Evolutionary conservation across 306 rosid genomes (phyloP).

Genomic region (Prunus mume): DNA sequence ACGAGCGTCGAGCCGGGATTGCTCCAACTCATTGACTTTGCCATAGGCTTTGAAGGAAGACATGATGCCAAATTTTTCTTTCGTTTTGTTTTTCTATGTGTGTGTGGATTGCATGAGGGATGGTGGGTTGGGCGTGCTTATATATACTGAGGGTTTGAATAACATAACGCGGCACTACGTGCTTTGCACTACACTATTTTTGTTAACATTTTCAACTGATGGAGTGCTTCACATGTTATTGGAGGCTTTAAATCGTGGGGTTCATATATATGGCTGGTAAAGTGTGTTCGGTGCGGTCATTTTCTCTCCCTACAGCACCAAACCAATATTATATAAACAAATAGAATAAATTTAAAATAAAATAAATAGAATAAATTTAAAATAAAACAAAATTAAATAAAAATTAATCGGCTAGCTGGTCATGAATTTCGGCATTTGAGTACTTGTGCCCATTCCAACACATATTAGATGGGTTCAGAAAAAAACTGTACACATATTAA

Average conservation of each 20-base stretch:
- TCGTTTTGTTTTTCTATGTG: neutral
- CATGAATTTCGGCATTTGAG: too few species aligned
- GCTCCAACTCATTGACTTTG: slow-evolving; percentile 55
- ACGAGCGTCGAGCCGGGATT: slow-evolving; percentile 40
- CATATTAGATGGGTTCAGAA: too few species aligned
- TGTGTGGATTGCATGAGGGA: neutral
- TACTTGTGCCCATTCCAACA: too few species aligned
- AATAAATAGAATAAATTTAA: neutral
- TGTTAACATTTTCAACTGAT: neutral
- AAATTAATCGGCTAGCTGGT: too few species aligned
- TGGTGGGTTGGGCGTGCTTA: neutral
- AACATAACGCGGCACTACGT: slow-evolving; percentile 12
- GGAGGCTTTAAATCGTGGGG: neutral
- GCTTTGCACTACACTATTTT: slow-evolving; percentile 9
- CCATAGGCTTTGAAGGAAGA: slow-evolving; percentile 42
- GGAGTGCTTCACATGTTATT: slow-evolving; percentile 30
- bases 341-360: neutral
- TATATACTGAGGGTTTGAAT: slow-evolving; percentile 1
- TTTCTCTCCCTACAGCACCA: neutral
- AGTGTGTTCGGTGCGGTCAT: neutral
- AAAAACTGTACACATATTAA: too few species aligned
- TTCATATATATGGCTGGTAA: neutral
- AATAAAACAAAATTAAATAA: too few species aligned
- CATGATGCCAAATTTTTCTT: slow-evolving; percentile 22
- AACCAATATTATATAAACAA: neutral